Evolutionary conservation across 1,284 basidiomycete species (phyloP).

Genomic region (Volvariella surrecta): DNA sequence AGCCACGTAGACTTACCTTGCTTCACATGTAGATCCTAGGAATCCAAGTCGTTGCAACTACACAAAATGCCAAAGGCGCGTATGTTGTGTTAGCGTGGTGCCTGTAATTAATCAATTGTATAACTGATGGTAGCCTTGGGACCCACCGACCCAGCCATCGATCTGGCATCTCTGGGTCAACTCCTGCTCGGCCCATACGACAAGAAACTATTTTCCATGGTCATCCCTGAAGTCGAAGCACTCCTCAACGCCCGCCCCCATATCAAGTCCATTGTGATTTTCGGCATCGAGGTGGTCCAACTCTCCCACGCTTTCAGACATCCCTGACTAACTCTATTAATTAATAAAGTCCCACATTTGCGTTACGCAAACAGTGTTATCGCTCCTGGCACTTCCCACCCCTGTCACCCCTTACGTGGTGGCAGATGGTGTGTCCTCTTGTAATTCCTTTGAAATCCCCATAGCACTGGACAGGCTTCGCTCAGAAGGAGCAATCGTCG

Average conservation of each 20-base stretch:
- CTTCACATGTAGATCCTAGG: constrained; percentile 40
- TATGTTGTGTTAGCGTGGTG: background rate
- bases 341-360: constrained; percentile 76
- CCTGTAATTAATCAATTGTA: constrained; percentile 1
- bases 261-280: constrained; percentile 60
- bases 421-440: constrained; percentile 80
- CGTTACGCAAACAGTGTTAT: constrained; percentile 74
- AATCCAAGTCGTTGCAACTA: constrained; percentile 71
- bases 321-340: background rate
- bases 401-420: constrained; percentile 51
- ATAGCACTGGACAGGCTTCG: constrained; percentile 60
- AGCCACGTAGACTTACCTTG: too few relatives aligned
- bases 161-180: constrained; percentile 45
- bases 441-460: constrained; percentile 64
- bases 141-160: constrained; percentile 56
- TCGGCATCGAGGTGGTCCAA: constrained; percentile 73
- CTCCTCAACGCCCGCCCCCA: constrained; percentile 40
- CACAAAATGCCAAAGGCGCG: constrained; percentile 76
- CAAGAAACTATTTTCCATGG: constrained; percentile 82
- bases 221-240: constrained; percentile 54
- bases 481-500: constrained; percentile 68
- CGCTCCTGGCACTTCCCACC: constrained; percentile 37
- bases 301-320: constrained; percentile 4
- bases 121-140: constrained; percentile 53
- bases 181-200: constrained; percentile 54